Evolutionary conservation across 2,329 filamentous ascomycete species (phyloP), one percentile per base, ranked within the genome.

Genomic region (Apiospora koreana): DNA sequence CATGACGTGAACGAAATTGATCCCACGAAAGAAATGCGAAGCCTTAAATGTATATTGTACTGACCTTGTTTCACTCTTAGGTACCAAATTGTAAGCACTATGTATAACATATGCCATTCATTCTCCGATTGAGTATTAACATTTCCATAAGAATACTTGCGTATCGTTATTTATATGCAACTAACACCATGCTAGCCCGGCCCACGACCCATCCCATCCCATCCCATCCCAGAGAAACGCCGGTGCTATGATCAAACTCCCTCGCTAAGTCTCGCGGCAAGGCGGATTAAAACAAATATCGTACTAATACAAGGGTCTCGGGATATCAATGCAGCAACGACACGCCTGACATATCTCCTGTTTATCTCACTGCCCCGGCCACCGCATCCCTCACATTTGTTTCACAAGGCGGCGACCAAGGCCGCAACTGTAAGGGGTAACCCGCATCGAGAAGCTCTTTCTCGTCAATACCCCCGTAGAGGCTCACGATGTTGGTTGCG

Each of bases 401-500:
- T n/a, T 66, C 64, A 41, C 38, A 42, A 3, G 64, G 45, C 31
- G 28, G 45, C n/a, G 31, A 62, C 54, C 54, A 62, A 38, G 66
- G 66, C 12, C 45, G 66, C 66, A 68, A 41, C 66, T 54, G 45
- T n/a, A 68, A 28, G 21, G 66, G 66, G 66, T 68, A 68, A 10
- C 66, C 66, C 25, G 66, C 66, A 5, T 54, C 45, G 45, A 68
- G 12, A 18, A 68, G 66, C 4, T 35, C 66, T 16, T 54, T 38
- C 43, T 68, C 66, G 21, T 68, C 66, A 25, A 68, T 50, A 28
- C 43, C 66, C 10, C 66, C 66, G 18, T 68, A 68, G 10, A 48
- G 66, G 45, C 66, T 68, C 45, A 68, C 66, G 10, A 68, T 41
- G 45, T 68, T 68, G 31, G 66, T 68, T 18, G 43, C 45, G n/a